Base-by-base conservation (phyloP, 192 early-diverging fungal genomes). In the Backusella circina region DNA sequence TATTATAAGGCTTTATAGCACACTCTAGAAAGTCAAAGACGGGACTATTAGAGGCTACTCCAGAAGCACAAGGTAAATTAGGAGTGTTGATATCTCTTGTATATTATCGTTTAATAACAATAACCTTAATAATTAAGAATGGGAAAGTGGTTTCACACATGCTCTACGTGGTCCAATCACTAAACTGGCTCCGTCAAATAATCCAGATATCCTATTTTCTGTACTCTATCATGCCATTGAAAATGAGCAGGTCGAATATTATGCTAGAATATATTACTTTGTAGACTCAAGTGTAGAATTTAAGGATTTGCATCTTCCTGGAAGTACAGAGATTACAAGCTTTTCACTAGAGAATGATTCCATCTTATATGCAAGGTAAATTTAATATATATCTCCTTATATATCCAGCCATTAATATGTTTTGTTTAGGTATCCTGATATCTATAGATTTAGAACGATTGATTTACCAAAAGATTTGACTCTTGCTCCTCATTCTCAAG, bases 291-390 rank as follows among this genome's bases (percentile, higher is more conserved):
- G 3, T 61, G 54, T 16, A 10, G 50, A 72, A 57, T 83, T 75
- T 65, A 79, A 79, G 31, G 82, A 83, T 64, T 21, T 77, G 16
- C n/a, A 51, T 7, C 33, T 83, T n/a, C 78, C 78, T 6, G 82
- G 82, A 4, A 73, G 35, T 4, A 79, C 78, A 1, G 74, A 71
- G 73, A 70, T 80, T 32, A 65, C 51, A 38, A 21, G 71, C 9
- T 75, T 80, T 10, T 77, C 72, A 13, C 36, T 79, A 31, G 77
- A 79, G 51, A 30, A 72, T 12, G 54, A 74, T 30, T 68, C 61
- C 18, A 68, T 83, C 23, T 28, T 83, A 21, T 83, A 74, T 77
- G 68, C 78, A 32, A 47, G 82, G 78, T 78, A 76, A 68, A 2
- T 31, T 47, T 6, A 30, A 5, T 3, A 26, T 38, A 5, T 7